Percentiles rank a stretch among this genome's conserved stretches.
phyloP scores from a whole-genome alignment of 352 stramenopile genomes.

The Pythium plurisporium region DNA sequence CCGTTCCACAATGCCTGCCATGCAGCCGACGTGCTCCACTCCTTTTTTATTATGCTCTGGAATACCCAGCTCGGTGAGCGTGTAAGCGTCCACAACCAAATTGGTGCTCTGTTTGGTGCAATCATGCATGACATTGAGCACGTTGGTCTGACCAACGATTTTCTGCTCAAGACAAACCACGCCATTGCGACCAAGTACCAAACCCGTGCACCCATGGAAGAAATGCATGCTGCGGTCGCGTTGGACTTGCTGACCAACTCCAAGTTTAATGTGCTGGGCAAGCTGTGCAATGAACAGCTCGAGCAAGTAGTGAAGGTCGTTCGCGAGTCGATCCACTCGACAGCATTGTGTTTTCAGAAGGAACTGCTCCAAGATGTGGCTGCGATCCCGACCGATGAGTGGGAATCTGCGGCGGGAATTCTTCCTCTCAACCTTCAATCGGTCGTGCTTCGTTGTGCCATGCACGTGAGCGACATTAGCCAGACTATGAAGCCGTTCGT shows the following conservation, averaged over 20 bases:
- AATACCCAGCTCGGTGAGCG: conserved; percentile 46
- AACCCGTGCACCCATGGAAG: conserved; percentile 65
- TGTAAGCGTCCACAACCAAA: conserved; percentile 60
- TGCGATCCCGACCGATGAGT: conserved; percentile 34
- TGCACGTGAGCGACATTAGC: conserved; percentile 81
- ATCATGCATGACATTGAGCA: conserved; percentile 83
- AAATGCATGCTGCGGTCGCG: conserved; percentile 65
- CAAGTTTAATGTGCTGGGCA: conserved; percentile 48
- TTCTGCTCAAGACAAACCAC: conserved; percentile 71
- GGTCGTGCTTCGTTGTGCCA: conserved; percentile 50
- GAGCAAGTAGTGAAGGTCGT: conserved; percentile 55
- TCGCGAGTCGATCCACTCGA: conserved; percentile 64
- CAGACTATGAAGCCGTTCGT: conserved; percentile 81
- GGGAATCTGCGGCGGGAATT: conserved; percentile 25
- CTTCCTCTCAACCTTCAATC: conserved; percentile 48
- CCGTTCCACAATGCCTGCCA: conserved; percentile 84
- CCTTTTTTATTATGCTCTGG: conserved; percentile 68
- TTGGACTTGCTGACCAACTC: conserved; percentile 44
- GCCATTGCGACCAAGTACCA: conserved; percentile 55
- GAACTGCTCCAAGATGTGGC: conserved; percentile 58
- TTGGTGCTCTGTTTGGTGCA: conserved; percentile 63
- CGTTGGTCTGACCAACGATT: conserved; percentile 75
- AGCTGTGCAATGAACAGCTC: conserved; percentile 43
- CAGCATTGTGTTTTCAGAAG: conserved; percentile 76
- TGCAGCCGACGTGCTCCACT: conserved; percentile 74